Evolutionary conservation across 345 rosid genomes (phyloP), one percentile per base, ranked within the genome.

Genomic region (Physaria fendleri): DNA sequence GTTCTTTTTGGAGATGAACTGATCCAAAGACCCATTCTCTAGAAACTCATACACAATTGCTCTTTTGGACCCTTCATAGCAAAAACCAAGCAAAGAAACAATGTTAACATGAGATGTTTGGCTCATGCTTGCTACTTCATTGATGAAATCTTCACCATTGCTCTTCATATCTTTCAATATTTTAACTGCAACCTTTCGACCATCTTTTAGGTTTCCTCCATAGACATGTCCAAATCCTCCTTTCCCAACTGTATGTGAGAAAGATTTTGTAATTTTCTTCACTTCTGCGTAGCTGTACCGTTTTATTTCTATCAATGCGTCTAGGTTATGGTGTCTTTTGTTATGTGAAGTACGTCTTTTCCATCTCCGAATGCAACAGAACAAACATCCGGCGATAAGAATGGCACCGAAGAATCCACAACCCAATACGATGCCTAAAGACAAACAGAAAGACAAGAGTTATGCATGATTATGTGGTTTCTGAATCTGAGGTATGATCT

Each of bases 11-110:
- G 42, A 45, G 0, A 56, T 8, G 44, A 23, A 77, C 16, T 49
- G 60, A 29, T 76, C 87, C 2, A 82, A 33, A 0, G 82, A 79
- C 0, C 81, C 87, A 18, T 75, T 75, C 0, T 77, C 52, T 72
- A 74, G 45, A 50, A 54, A 79, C 40, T 67, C 75, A 33, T 68
- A 79, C 0, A 79, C 21, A 32, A 79, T 34, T 15, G 75, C 81
- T 62, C 74, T 53, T 48, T 50, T 74, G 0, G 35, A 60, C 34
- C 56, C 68, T 16, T 66, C 58, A 12, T 53, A 72, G 34, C 84
- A 79, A 5, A 71, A 79, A 0, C 81, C 81, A 5, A 74, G 41
- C 3, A 74, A 35, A 24, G 49, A 18, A 8, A 77, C 81, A 24
- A 77, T 32, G 39, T 79, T 77, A 5, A 79, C 65, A 47, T 79